Evolutionary conservation across 2,329 filamentous ascomycete genomes (phyloP), one percentile per base, ranked within the genome.

Genomic region (Penicillium sp.): DNA sequence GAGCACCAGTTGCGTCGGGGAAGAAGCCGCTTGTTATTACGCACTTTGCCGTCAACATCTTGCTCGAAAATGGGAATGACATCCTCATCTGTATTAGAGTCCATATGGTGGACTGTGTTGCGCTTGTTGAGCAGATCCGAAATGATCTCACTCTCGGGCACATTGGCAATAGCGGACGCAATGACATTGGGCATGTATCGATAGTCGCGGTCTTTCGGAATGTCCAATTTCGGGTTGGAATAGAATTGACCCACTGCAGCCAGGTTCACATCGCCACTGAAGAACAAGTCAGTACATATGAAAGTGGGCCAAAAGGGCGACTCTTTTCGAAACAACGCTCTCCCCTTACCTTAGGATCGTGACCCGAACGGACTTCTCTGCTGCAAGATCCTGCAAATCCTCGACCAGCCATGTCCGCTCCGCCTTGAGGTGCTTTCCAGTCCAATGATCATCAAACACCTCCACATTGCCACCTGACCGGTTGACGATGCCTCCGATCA

Each of bases 171-270:
- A 9, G 90, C 90, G 0, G 90, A 96, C 1, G 90, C 94, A 57
- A 97, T 83, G 50, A 98, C 73, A 61, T 98, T 98, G 4, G 90
- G 88, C 86, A 98, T 98, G 66, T 98, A 98, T 52, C 93, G 81
- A 62, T 93, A 90, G 66, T 98, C 93, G 56, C 83, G 84, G 70
- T 97, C 88, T 68, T 96, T 97, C 3, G 87, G 75, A 29, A 95
- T 74, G 5, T 84, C 78, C 24, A 91, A 76, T 67, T 89, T 93
- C 11, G 89, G 84, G 64, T 94, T 94, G 8, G 88, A 93, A 71
- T 91, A 96, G 71, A 98, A 97, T 58, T 95, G 90, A 2, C 93
- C 93, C 35, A 96, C 81, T 7, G 90, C 93, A 9, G 86, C 90
- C 26, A 98, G 77, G 68, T 97, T 90, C 18, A 97, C 93, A 63